Conservation (phyloP, 2,329 filamentous ascomycete genomes). For the Penicillium rolfsii region DNA sequence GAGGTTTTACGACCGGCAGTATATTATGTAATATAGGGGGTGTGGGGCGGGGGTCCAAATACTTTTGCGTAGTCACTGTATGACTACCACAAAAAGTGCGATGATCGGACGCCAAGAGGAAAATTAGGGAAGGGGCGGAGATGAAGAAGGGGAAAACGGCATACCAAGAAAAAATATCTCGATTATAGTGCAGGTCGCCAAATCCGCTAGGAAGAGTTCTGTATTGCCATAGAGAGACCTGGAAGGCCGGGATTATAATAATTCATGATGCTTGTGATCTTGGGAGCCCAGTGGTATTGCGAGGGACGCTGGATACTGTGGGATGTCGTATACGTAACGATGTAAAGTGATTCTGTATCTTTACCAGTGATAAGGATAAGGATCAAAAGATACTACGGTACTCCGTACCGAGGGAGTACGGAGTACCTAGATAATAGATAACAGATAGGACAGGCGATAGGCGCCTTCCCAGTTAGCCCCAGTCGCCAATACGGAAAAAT, state of each 20-base stretch:
- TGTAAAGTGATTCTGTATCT: background rate
- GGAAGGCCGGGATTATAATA: background rate
- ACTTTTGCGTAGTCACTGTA: no score
- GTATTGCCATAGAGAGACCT: background rate
- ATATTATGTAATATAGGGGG: no score
- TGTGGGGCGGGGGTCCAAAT: no score
- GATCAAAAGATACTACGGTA: no score
- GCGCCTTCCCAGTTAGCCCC: background rate
- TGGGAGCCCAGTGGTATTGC: background rate
- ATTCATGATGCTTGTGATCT: background rate
- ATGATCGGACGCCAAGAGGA: background rate
- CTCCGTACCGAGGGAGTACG: no score
- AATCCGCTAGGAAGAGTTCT: background rate
- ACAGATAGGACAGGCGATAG: no score
- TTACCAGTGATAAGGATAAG: background rate
- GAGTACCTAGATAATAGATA: no score
- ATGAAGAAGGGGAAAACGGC: background rate
- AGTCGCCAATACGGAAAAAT: background rate
- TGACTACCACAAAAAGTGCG: background rate
- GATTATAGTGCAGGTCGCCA: background rate
- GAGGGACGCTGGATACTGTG: no score
- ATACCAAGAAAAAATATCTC: background rate
- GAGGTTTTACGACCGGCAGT: no score
- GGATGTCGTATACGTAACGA: background rate
- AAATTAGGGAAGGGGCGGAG: background rate